phyloP scores from a whole-genome alignment of 208 protist genomes.

The Trypanosoma caninum region DNA sequence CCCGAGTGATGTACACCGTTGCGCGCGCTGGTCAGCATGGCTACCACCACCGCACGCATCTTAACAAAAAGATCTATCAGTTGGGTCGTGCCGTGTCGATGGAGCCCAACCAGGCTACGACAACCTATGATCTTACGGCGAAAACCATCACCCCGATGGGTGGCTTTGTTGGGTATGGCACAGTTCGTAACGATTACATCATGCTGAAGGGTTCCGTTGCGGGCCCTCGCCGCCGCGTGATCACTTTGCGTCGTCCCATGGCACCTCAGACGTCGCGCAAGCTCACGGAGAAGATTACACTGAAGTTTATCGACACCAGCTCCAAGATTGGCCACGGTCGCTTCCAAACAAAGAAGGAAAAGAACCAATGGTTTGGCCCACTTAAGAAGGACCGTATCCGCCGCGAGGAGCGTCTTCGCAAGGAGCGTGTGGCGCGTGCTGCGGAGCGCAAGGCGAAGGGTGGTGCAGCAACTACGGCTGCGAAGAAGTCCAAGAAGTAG shows the following conservation, averaged over 20 bases:
- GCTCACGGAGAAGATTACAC: slow-evolving; percentile 91
- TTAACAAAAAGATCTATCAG: slow-evolving; percentile 99
- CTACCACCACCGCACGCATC: slow-evolving; percentile 98
- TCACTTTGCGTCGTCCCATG: slow-evolving; percentile 98
- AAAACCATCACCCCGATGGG: slow-evolving; percentile 99
- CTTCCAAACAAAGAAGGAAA: slow-evolving; percentile 99
- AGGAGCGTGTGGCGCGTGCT: slow-evolving; percentile 78
- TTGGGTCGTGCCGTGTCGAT: slow-evolving; percentile 89
- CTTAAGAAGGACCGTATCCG: slow-evolving; percentile 92
- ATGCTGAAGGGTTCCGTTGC: slow-evolving; percentile 97
- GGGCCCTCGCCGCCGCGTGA: slow-evolving; percentile 95
- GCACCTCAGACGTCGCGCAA: slow-evolving; percentile 77
- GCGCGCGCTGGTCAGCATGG: slow-evolving; percentile 99
- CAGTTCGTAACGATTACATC: slow-evolving; percentile 96
- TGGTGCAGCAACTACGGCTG: slow-evolving; percentile 11
- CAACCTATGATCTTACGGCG: slow-evolving; percentile 97
- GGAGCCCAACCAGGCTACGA: slow-evolving; percentile 89
- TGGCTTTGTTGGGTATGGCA: slow-evolving; percentile 99
- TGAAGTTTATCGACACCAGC: slow-evolving; percentile 99
- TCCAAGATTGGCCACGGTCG: slow-evolving; percentile 99
- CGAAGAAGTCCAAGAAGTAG: slow-evolving; percentile 29
- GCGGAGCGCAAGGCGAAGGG: slow-evolving; percentile 66
- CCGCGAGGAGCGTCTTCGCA: slow-evolving; percentile 78
- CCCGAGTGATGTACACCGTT: slow-evolving; percentile 96
- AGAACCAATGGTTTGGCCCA: slow-evolving; percentile 95